These are phyloP conservation scores for Magnusiomyces tetraspermus DNA, from an alignment of 1,139 yeast genomes.

Conservation along the genomic window DNA sequence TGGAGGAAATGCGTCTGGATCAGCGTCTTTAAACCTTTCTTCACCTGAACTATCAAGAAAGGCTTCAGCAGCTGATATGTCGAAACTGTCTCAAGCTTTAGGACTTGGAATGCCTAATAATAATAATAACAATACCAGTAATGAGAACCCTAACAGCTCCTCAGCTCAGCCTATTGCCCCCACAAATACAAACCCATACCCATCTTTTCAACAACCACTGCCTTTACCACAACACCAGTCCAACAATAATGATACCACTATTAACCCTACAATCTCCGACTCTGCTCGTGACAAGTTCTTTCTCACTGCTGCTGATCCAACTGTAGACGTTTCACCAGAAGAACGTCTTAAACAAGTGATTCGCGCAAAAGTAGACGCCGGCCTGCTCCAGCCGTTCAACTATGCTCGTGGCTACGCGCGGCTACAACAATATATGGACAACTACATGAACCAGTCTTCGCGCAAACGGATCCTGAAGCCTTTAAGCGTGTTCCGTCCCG, in stretches of 20 bases:
- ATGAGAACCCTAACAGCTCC: not conserved
- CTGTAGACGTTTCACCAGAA: slow-evolving; percentile 89
- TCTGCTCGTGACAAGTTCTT: slow-evolving; percentile 90
- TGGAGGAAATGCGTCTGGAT: slow-evolving; percentile 8
- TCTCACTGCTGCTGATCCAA: slow-evolving; percentile 94
- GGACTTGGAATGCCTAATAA: not conserved
- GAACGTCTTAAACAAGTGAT: slow-evolving; percentile 92
- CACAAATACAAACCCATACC: not conserved
- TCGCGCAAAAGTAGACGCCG: slow-evolving; percentile 91
- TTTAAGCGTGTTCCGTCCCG: slow-evolving; percentile 78
- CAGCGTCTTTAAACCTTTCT: slow-evolving; percentile 10
- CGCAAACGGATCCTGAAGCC: slow-evolving; percentile 86
- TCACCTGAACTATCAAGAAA: slow-evolving; percentile 15
- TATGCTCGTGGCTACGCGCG: slow-evolving; percentile 92
- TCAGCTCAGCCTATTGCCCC: not conserved
- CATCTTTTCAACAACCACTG: not conserved
- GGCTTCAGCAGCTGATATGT: slow-evolving; percentile 12
- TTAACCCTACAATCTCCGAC: slow-evolving; percentile 32
- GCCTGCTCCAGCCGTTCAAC: slow-evolving; percentile 83
- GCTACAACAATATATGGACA: slow-evolving; percentile 78
- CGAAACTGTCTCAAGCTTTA: slow-evolving; percentile 5
- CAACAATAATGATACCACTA: not conserved
- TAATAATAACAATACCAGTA: not conserved
- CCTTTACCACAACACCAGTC: not conserved
- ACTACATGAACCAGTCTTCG: slow-evolving; percentile 78